Conservation (phyloP, 1,284 basidiomycete genomes). For the Trichosporon faecale region DNA sequence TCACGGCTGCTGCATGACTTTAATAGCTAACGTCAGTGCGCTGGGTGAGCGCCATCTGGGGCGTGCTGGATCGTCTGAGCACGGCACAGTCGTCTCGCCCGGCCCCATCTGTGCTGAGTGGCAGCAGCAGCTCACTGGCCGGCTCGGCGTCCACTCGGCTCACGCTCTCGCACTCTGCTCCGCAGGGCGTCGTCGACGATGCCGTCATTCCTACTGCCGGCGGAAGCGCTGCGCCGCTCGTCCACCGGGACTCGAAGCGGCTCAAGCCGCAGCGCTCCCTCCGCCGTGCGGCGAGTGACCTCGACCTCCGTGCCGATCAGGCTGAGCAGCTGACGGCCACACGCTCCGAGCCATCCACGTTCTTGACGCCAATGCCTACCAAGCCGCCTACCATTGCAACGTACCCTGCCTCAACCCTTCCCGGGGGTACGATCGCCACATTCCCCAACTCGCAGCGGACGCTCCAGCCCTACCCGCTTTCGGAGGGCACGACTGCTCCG, state of each 20-base stretch:
- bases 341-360: constrained; percentile 11
- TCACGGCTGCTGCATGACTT: not conserved
- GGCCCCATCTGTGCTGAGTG: constrained; percentile 28
- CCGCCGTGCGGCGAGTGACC: constrained; percentile 48
- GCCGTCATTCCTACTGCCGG: constrained; percentile 44
- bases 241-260: constrained; percentile 41
- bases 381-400: not conserved
- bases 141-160: constrained; percentile 46
- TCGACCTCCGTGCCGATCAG: constrained; percentile 31
- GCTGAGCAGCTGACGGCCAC: not conserved
- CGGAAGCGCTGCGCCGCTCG: constrained; percentile 38
- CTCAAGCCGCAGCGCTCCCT: constrained; percentile 40
- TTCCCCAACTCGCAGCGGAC: not conserved
- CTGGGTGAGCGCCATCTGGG: constrained; percentile 86
- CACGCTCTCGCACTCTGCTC: constrained; percentile 14
- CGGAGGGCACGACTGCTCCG: not conserved
- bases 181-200: constrained; percentile 36
- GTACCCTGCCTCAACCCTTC: not conserved
- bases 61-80: constrained; percentile 47
- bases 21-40: constrained; percentile 56
- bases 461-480: not conserved
- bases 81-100: constrained; percentile 12
- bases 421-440: not conserved
- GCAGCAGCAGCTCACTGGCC: constrained; percentile 17
- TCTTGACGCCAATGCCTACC: not conserved